Conservation (phyloP, 345 rosid species). For the Corchorus capsularis region DNA sequence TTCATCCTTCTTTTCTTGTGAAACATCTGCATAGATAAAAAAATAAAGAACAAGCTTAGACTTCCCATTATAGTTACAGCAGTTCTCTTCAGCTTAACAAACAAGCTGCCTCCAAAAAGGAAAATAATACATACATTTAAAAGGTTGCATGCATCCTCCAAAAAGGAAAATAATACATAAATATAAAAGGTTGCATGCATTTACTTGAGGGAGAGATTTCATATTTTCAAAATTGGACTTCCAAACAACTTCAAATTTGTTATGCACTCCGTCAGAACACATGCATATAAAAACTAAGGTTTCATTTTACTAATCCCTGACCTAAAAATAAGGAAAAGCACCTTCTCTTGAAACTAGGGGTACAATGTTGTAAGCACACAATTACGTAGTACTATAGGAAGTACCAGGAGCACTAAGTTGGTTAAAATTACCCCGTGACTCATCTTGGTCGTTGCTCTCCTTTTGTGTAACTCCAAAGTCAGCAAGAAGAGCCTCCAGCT, state of each 20-base stretch:
- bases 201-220: background rate
- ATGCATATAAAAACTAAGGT: background rate
- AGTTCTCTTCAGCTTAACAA: too few species aligned
- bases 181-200: background rate
- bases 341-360: background rate
- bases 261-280: background rate
- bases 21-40: constrained; percentile 32
- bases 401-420: background rate
- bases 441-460: constrained; percentile 55
- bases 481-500: constrained; percentile 88
- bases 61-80: background rate
- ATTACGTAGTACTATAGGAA: background rate
- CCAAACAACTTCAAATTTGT: background rate
- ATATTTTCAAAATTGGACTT: background rate
- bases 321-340: background rate
- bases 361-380: background rate
- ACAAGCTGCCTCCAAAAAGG: too few species aligned
- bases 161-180: background rate
- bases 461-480: constrained; percentile 59
- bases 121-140: background rate
- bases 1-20: constrained; percentile 46
- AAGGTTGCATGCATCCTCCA: background rate
- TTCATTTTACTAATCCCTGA: background rate
- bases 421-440: constrained; percentile 43
- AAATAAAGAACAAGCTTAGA: background rate